Evolutionary conservation across 1,284 basidiomycete species (phyloP).

Genomic region (Ustilago cynodontis): DNA sequence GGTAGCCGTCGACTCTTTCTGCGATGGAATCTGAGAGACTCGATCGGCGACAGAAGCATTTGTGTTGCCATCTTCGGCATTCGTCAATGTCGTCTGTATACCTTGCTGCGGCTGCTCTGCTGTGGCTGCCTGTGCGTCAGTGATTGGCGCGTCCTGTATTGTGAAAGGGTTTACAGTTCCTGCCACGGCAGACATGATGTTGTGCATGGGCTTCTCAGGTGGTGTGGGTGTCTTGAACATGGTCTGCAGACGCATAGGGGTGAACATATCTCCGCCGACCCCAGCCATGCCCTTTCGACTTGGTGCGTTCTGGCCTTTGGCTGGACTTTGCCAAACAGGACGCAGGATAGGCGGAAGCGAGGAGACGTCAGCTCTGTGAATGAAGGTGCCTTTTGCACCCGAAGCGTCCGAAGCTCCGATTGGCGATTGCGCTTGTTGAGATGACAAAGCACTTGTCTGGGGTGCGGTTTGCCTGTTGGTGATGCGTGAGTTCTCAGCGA

Average conservation of each 20-base stretch:
- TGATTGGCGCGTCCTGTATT: slow-evolving; percentile 6
- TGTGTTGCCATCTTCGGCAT: neutral
- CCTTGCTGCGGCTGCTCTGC: neutral
- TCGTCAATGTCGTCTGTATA: neutral
- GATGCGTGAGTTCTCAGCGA: slow-evolving; percentile 41
- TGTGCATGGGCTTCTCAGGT: slow-evolving; percentile 29
- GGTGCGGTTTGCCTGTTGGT: slow-evolving; percentile 37
- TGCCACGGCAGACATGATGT: slow-evolving; percentile 28
- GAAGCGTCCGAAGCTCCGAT: slow-evolving; percentile 28
- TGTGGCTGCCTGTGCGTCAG: neutral
- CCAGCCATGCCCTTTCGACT: slow-evolving; percentile 34
- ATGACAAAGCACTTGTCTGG: slow-evolving; percentile 19
- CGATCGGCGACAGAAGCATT: neutral
- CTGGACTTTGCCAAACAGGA: slow-evolving; percentile 61
- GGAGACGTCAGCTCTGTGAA: slow-evolving; percentile 62
- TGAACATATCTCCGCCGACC: slow-evolving; percentile 67
- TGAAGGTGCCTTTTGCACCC: slow-evolving; percentile 56
- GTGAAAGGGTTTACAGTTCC: slow-evolving; percentile 12
- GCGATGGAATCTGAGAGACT: neutral
- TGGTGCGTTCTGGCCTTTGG: slow-evolving; percentile 30
- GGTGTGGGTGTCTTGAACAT: slow-evolving; percentile 65
- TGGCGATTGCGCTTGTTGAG: slow-evolving; percentile 23
- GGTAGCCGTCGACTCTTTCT: neutral
- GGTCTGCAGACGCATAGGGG: slow-evolving; percentile 63
- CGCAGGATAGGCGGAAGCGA: slow-evolving; percentile 61